Base-by-base conservation (phyloP, 371 early-diverging fungal genomes). In the Mucor saturninus region DNA sequence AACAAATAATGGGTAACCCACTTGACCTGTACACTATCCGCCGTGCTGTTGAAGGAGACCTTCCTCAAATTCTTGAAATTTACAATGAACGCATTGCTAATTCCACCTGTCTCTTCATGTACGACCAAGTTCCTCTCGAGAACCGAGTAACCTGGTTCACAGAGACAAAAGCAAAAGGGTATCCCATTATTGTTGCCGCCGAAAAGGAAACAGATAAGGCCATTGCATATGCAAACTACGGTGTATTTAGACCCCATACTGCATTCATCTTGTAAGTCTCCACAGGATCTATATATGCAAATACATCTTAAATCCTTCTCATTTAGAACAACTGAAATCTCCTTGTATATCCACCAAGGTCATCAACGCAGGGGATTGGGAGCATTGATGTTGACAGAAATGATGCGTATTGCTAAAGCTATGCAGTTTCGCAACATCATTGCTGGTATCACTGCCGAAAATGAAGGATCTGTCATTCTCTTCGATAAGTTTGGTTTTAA, bases 21-120 rank as follows among this genome's bases (percentile, higher is more conserved):
- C 56, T 71, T 15, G 71, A 77, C 10, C 30, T 59, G n/a, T 80
- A 76, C 37, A 53, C 37, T 35, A 69, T 82, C 30, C 70, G 79
- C 14, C 70, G 71, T 51, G 77, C 74, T 2, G 67, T 53, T 3
- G 76, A 77, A 53, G 51, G 54, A 2, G 82, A 82, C 56, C 11
- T 74, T 9, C 69, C 72, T 28, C 64, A 63, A 46, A 76, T 82
- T 43, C 54, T 68, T 9, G 79, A 77, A 10, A 79, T 82, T 35
- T 82, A 74, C 67, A 82, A 82, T 69, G 79, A 82, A 32, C 77
- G 77, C 31, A 76, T 85, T 48, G 42, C 48, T 21, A 85, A 81
- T 56, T 82, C 83, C 1, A 74, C 80, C 13, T 72, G 74, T 21
- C 56, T 85, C 50, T 81, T 81, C 61, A 63, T 81, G 35, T 80